phyloP scores from a whole-genome alignment of 306 rosid genomes.

The Crotalaria pallida region DNA sequence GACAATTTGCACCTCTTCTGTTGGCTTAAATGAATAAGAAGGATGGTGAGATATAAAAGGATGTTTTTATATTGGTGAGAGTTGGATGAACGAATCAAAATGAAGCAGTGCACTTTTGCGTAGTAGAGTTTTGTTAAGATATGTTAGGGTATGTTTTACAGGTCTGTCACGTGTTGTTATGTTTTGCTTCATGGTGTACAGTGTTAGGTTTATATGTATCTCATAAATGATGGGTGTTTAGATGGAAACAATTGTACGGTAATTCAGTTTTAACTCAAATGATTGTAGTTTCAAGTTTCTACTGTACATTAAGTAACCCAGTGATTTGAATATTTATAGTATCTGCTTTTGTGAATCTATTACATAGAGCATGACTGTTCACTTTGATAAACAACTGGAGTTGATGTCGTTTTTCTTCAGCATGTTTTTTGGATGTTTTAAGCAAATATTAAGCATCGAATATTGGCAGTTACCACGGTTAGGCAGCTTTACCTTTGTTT shows the following conservation, averaged over 20 bases:
- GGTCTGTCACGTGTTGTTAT: neutral
- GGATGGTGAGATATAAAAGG: no score
- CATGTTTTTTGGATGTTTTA: neutral
- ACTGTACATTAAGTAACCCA: neutral
- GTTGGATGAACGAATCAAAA: no score
- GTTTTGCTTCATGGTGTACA: neutral
- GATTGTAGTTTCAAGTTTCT: neutral
- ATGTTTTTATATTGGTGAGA: no score
- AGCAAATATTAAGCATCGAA: neutral
- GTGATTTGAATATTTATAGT: neutral
- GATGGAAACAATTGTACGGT: neutral
- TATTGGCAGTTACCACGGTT: neutral
- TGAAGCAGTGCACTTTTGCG: neutral
- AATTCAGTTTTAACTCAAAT: neutral
- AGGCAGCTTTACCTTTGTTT: neutral
- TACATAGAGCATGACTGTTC: neutral
- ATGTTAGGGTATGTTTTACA: neutral
- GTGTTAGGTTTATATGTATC: neutral
- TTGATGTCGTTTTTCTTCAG: neutral
- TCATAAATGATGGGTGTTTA: neutral
- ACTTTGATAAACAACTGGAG: neutral
- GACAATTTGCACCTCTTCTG: neutral
- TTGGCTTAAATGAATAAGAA: no score
- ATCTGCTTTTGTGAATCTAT: neutral
- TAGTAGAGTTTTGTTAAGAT: neutral